A percentile compares a stretch with the other conserved stretches of the same genome.
Conservation (phyloP, 192 early-diverging fungal species). For the Backusella liffmaniae region DNA sequence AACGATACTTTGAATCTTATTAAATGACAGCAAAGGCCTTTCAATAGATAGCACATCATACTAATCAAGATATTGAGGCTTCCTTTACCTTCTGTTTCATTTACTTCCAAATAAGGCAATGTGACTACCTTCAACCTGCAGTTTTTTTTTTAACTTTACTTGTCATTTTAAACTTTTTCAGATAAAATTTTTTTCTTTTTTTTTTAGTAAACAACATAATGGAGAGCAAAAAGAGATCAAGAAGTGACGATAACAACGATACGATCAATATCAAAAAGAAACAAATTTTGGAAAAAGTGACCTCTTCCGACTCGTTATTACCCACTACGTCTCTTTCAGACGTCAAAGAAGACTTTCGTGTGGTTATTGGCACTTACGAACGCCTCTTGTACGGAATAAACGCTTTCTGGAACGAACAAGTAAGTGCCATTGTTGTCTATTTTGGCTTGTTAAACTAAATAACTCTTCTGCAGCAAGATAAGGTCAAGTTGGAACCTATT, state of each 20-base stretch:
- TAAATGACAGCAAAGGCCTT: too few relatives aligned
- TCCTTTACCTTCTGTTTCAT: background rate
- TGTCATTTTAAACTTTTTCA: background rate
- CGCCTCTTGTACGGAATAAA: conserved; percentile 94
- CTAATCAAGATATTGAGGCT: background rate
- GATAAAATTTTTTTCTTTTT: background rate
- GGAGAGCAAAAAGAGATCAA: conserved; percentile 17
- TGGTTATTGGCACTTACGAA: conserved; percentile 91
- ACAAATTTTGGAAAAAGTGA: background rate
- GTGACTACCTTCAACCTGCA: background rate
- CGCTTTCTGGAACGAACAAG: conserved; percentile 49
- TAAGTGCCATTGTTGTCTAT: background rate
- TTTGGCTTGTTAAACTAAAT: background rate
- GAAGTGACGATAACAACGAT: background rate
- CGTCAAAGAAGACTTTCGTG: conserved; percentile 52
- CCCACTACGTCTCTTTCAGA: background rate
- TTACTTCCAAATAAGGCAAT: background rate
- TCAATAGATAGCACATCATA: too few relatives aligned
- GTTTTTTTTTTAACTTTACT: background rate
- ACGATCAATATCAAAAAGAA: background rate
- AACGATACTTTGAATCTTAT: too few relatives aligned
- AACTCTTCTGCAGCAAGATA: background rate
- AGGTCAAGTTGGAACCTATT: conserved; percentile 61
- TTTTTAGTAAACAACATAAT: background rate
- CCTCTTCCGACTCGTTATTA: background rate